Evolutionary conservation across 1,284 basidiomycete genomes (phyloP), one percentile per base, ranked within the genome.

Genomic region (Mrakiaceae sp.): DNA sequence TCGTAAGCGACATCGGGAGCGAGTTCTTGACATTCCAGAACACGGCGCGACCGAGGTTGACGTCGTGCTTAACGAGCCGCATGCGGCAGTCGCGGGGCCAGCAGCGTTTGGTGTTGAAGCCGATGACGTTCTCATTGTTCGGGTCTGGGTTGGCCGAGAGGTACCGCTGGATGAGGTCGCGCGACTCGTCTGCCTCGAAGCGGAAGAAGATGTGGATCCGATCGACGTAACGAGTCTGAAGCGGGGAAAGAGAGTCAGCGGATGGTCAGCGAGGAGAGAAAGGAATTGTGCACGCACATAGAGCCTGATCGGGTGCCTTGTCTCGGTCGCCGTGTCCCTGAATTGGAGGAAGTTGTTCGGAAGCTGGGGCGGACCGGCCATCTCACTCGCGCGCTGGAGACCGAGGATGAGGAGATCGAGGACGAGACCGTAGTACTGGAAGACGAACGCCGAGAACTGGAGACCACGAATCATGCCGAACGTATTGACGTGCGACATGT

Each of bases 11-110:
- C 66, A 95, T 82, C 0, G 96, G 96, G 54, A 98, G 77, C 70
- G 90, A 91, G 77, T 98, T 95, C 80, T 98, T 98, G 75, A 98
- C 91, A 71, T 98, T 98, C 96, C 95, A 98, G 78, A 97, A 98
- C 10, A 98, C 95, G 5, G 96, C 96, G 69, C 96, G 85, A 46
- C 95, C 95, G 47, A 98, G 81, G 76, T 99, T 98, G 77, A 98
- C 96, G 73, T 99, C 96, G 77, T 98, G 95, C 79, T 99, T 99
- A 81, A 97, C 96, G 65, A 99, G 83, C 48, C 96, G 83, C 96
- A 99, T 99, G 67, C 96, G 87, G 75, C 94, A 98, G 75, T 99
- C 96, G 68, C 94, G 83, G 40, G 96, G 96, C 96, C 96, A 98
- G 80, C 96, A 98, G 65, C 92, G 88, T 77, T 95, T 95, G 80